Evolutionary conservation across 192 early-diverging fungal genomes (phyloP).

Genomic region (Umbelopsis ramanniana): DNA sequence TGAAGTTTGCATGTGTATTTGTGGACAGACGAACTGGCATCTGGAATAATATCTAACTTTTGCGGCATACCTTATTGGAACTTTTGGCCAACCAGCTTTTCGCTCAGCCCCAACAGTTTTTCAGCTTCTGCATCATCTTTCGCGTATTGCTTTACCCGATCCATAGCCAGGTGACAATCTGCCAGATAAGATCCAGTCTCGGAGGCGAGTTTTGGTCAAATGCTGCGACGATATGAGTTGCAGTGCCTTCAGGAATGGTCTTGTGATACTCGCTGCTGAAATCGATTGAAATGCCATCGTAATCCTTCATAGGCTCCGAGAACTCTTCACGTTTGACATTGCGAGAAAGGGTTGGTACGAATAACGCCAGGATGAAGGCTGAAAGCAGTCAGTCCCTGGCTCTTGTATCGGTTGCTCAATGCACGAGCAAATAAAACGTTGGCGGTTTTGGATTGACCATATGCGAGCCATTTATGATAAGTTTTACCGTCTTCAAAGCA

Average conservation of each 20-base stretch:
- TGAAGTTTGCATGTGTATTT: no score
- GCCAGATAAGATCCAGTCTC: not conserved
- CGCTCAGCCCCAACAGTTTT: not conserved
- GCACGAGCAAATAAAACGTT: constrained; percentile 54
- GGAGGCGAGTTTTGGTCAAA: not conserved
- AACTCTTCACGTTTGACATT: not conserved
- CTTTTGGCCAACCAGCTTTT: not conserved
- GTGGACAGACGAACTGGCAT: no score
- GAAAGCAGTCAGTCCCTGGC: constrained; percentile 4
- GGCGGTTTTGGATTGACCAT: constrained; percentile 45
- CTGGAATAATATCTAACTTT: no score
- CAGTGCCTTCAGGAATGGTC: not conserved
- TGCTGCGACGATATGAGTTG: not conserved
- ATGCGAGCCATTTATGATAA: not conserved
- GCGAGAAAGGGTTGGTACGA: not conserved
- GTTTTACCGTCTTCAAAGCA: not conserved
- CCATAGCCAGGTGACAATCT: not conserved
- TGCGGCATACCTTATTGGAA: not conserved
- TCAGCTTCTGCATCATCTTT: not conserved
- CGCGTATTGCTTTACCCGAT: not conserved
- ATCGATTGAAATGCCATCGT: not conserved
- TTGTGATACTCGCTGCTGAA: not conserved
- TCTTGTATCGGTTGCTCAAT: constrained; percentile 9
- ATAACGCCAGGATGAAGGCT: constrained; percentile 17
- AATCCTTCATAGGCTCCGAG: not conserved